A percentile compares a stretch with the other conserved stretches of the same genome.
phyloP scores from a whole-genome alignment of 345 rosid genomes.

The Gossypium herbaceum region DNA sequence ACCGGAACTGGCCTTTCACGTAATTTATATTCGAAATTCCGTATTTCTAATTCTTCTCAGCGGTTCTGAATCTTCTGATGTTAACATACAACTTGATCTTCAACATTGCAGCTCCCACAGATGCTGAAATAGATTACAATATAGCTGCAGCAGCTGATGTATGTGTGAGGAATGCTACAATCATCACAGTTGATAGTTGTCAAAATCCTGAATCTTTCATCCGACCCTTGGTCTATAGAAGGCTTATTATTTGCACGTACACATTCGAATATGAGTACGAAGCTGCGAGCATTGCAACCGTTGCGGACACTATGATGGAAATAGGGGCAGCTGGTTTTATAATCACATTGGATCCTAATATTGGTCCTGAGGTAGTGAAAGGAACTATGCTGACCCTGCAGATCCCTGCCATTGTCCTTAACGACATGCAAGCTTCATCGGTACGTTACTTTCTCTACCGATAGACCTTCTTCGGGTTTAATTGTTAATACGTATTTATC shows the following conservation, averaged over 20 bases:
- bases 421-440: conserved; percentile 36
- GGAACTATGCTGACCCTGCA: conserved; percentile 33
- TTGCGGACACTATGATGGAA: conserved; percentile 35
- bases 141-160: conserved; percentile 47
- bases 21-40: conserved; percentile 12
- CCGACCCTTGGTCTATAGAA: conserved; percentile 25
- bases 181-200: conserved; percentile 34
- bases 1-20: conserved; percentile 43
- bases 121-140: conserved; percentile 24
- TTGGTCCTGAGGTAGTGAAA: conserved; percentile 32
- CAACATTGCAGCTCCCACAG: conserved; percentile 39
- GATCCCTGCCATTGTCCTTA: conserved; percentile 41
- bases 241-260: conserved; percentile 43
- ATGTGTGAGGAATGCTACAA: conserved; percentile 27
- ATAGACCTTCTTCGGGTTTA: background rate
- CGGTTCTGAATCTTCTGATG: background rate
- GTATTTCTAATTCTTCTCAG: background rate
- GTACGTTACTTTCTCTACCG: conserved; percentile 15
- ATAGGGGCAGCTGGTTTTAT: conserved; percentile 52
- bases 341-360: conserved; percentile 37
- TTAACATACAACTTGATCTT: background rate
- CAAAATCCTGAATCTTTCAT: conserved; percentile 36
- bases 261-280: conserved; percentile 35
- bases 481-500: background rate
- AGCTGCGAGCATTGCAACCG: conserved; percentile 32